A percentile compares a stretch with the other conserved stretches of the same genome.
Conservation (phyloP, 2,329 filamentous ascomycete species). For the Fusarium mundagurra region DNA sequence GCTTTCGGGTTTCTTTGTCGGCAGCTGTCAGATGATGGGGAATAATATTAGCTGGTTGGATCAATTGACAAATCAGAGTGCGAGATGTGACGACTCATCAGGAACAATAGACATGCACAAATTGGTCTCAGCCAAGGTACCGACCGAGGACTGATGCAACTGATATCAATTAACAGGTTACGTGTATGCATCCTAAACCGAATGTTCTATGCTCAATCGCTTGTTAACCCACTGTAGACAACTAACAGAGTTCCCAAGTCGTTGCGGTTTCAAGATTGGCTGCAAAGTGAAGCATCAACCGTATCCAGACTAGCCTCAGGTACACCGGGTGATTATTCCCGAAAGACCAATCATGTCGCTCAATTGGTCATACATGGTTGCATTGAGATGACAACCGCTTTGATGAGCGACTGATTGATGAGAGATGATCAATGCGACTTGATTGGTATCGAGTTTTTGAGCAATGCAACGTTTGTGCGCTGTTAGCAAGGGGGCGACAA, state of each 20-base stretch:
- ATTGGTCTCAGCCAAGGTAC: no score
- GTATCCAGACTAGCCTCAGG: not conserved
- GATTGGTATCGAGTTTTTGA: not conserved
- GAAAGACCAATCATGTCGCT: not conserved
- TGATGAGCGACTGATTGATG: not conserved
- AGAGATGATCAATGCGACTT: not conserved
- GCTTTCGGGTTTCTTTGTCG: not conserved
- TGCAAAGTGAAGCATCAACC: not conserved
- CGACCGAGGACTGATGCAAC: accelerated
- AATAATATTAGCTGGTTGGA: not conserved
- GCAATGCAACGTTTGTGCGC: not conserved
- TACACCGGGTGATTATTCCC: not conserved
- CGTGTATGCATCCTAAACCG: accelerated
- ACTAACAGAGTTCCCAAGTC: not conserved
- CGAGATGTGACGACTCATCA: accelerated
- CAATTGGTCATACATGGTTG: not conserved
- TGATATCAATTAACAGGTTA: no score
- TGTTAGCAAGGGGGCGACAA: not conserved
- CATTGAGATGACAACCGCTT: not conserved
- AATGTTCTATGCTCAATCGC: accelerated
- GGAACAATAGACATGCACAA: not conserved
- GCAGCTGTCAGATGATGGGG: not conserved
- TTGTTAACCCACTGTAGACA: no score
- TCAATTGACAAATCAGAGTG: not conserved
- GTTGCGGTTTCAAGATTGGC: not conserved